Evolutionary conservation across 2,329 filamentous ascomycete species (phyloP), one percentile per base, ranked within the genome.

Genomic region (Didymella segeticola): DNA sequence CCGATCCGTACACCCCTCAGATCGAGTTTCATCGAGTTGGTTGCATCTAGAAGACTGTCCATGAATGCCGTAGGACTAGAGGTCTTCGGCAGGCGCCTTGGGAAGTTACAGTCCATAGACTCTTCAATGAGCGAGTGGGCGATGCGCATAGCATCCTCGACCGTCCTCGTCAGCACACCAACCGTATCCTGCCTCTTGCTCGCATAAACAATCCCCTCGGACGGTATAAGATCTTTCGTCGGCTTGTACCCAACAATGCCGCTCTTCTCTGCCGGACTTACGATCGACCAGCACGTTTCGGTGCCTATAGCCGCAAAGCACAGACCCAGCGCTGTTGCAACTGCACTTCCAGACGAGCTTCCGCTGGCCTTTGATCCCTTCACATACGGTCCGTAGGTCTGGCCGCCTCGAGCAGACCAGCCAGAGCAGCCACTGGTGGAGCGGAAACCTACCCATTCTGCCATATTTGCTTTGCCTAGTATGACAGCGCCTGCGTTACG

Each of bases 381-480:
- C 58, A 80, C 81, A 64, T 86, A 89, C 0, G 84, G 82, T 3
- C 74, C 86, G n/a, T 77, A 75, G 0, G 80, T 80, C 65, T 89
- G 85, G 0, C 86, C 86, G 5, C 84, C 84, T 52, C 82, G 77
- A 0, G 85, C 80, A 38, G 80, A 83, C 86, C 86, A 89, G 2
- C 86, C 86, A 43, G 82, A 82, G 30, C 74, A 80, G 1, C 74
- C 75, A 58, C 84, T 86, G 23, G 65, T 67, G 6, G 80, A 83
- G 7, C 86, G 76, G 42, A 77, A 84, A 55, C 85, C 84, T 2
- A 81, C 81, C 84, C 85, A 88, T 62, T 88, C 80, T 2, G 79
- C 83, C 45, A 88, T 66, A 54, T 84, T 86, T 0, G 83, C 76
- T 70, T 89, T 89, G 17, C 86, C 87, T 0, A 89, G 72, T 23